phyloP scores from a whole-genome alignment of 306 rosid species.

The Ormosia emarginata region DNA sequence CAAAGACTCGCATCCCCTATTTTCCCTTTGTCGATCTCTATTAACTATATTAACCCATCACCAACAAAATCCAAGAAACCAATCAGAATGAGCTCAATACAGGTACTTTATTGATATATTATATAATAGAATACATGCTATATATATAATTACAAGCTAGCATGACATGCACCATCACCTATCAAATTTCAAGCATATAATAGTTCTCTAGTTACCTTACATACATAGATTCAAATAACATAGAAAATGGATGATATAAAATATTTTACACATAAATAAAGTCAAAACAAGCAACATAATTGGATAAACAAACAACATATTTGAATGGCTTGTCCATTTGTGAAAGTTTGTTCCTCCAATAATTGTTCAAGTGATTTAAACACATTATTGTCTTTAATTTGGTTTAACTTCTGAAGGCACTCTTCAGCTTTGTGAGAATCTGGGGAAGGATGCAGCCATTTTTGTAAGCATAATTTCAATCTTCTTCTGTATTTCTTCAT shows the following conservation, averaged over 20 bases:
- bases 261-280: not conserved
- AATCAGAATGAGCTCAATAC: not conserved
- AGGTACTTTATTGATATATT: not conserved
- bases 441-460: constrained; percentile 68
- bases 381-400: constrained; percentile 65
- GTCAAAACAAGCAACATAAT: constrained; percentile 29
- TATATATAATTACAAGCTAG: not conserved
- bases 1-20: too few relatives aligned
- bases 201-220: not conserved
- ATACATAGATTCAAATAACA: constrained; percentile 7
- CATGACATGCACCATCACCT: not conserved
- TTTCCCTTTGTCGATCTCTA: too few relatives aligned
- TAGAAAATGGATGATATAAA: not conserved
- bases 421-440: constrained; percentile 77
- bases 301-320: constrained; percentile 44
- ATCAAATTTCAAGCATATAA: not conserved
- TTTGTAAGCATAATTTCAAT: constrained; percentile 44
- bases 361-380: constrained; percentile 59
- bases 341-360: constrained; percentile 50
- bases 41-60: too few relatives aligned
- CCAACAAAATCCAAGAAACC: not conserved
- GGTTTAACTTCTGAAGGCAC: constrained; percentile 63
- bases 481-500: constrained; percentile 60
- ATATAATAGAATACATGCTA: not conserved
- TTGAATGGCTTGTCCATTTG: constrained; percentile 38